These are phyloP conservation scores for Talaromyces adpressus DNA, from an alignment of 495 filamentous ascomycete genomes.

Conservation along the genomic window DNA sequence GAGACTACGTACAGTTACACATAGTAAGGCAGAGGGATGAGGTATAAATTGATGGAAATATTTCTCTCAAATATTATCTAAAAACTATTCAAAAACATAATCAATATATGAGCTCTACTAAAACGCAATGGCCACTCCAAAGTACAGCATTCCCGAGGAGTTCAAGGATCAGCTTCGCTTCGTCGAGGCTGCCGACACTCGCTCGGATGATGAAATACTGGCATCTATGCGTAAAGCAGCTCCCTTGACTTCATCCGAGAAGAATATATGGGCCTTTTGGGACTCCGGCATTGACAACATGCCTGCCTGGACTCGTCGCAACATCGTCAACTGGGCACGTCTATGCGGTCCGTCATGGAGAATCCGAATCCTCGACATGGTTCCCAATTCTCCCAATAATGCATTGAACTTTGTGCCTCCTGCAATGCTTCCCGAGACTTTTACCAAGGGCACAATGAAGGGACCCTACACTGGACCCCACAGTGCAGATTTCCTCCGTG, in stretches of 20 bases:
- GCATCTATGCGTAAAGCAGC: slow-evolving; percentile 4
- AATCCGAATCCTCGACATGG: slow-evolving; percentile 19
- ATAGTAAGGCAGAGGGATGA: not conserved
- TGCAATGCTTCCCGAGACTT: slow-evolving; percentile 10
- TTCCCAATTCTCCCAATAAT: slow-evolving; percentile 14
- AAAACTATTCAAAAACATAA: not conserved
- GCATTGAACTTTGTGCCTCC: slow-evolving; percentile 9
- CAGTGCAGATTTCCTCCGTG: slow-evolving; percentile 17
- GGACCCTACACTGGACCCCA: slow-evolving; percentile 16
- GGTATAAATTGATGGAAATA: not conserved
- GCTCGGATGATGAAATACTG: slow-evolving; percentile 5
- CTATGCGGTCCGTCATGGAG: slow-evolving; percentile 15
- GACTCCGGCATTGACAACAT: slow-evolving; percentile 15
- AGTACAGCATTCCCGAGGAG: not conserved
- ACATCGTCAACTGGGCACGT: slow-evolving; percentile 19
- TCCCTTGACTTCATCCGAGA: slow-evolving; percentile 14
- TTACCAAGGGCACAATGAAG: slow-evolving; percentile 12
- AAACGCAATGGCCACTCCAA: not conserved
- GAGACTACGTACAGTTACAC: not conserved
- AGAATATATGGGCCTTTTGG: slow-evolving; percentile 26
- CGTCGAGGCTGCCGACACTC: slow-evolving; percentile 1
- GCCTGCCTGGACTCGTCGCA: slow-evolving; percentile 18
- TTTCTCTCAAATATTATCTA: not conserved
- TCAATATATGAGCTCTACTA: not conserved
- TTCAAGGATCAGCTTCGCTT: slow-evolving; percentile 5